Evolutionary conservation across 78 protist genomes (phyloP), one percentile per base, ranked within the genome.

Genomic region (Creolimax fragrantissima): DNA sequence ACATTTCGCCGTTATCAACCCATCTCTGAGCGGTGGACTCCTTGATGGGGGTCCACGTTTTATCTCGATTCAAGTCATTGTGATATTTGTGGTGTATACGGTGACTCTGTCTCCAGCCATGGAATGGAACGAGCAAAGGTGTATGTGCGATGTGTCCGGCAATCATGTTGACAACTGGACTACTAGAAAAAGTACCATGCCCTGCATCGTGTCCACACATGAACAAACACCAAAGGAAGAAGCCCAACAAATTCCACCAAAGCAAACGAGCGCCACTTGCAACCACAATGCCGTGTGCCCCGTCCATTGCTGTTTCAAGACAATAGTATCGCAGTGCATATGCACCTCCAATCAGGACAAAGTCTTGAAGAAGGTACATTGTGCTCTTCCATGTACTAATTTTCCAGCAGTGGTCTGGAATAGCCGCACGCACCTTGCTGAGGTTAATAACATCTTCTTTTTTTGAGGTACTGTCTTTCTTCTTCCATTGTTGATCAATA

Each of bases 231-330:
- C 88, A 84, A 17, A 84, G 24, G 35, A n/a, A 32, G 45, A 84
- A 84, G 24, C 88, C 88, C 88, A 84, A 32, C 24, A 84, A 42
- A 41, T 84, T 84, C 88, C 88, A 84, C 88, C 88, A 84, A n/a
- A 84, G 39, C 24, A 84, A 24, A n/a, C 88, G 11, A n/a, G 45
- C 24, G 24, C 11, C 11, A 24, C 11, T 24, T 84, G 88, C 11
- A 11, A 84, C 45, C 85, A 41, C 1, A 32, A 24, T 32, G 11
- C 88, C 88, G 45, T 84, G 24, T 41, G 45, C 0, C 11, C 45
- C 45, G 24, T 17, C 11, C 88, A 84, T 84, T 17, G 24, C 11
- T 32, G 11, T 24, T 37, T 11, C 11, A 84, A 84, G 88, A 17
- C 11, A 84, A 24, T 84, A 84, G 39, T 32, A 11, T 24, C 88